Conservation (phyloP, 2,329 filamentous ascomycete genomes). For the Colletotrichum caudatum region DNA sequence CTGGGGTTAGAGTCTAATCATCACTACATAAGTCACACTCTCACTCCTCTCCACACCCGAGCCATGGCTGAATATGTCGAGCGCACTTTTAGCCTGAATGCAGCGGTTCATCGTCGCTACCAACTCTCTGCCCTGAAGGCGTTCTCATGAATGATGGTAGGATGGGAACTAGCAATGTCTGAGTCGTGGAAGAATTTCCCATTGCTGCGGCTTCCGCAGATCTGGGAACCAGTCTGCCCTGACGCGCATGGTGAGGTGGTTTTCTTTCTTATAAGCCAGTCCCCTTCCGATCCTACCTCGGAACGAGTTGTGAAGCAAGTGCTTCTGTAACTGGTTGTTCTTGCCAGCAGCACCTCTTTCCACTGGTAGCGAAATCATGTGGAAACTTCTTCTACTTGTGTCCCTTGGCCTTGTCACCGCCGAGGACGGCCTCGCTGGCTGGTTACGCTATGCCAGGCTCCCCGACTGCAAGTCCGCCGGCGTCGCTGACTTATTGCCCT, state of each 20-base stretch:
- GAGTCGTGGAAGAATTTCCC: slow-evolving; percentile 12
- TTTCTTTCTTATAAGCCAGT: slow-evolving; percentile 22
- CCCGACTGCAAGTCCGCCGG: slow-evolving; percentile 45
- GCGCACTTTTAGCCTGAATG: slow-evolving; percentile 39
- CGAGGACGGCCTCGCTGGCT: slow-evolving; percentile 71
- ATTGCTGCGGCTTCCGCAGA: slow-evolving; percentile 23
- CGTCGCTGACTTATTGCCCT: slow-evolving; percentile 58
- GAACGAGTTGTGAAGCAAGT: slow-evolving; percentile 10
- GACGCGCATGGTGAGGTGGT: not conserved
- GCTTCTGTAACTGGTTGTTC: slow-evolving; percentile 27
- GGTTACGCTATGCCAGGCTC: slow-evolving; percentile 73
- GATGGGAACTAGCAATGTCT: slow-evolving; percentile 3
- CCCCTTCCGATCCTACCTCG: slow-evolving; percentile 2
- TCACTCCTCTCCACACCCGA: slow-evolving; percentile 12
- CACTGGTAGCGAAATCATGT: slow-evolving; percentile 44
- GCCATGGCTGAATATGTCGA: slow-evolving; percentile 33
- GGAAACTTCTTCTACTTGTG: slow-evolving; percentile 46
- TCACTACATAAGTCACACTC: not conserved
- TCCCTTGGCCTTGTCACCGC: slow-evolving; percentile 57
- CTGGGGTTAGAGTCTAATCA: slow-evolving; percentile 1
- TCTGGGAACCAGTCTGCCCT: slow-evolving; percentile 13
- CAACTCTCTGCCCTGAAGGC: not conserved
- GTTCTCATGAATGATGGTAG: not conserved
- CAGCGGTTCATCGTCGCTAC: slow-evolving; percentile 18
- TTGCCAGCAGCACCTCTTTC: slow-evolving; percentile 13